phyloP scores from a whole-genome alignment of 495 filamentous ascomycete species.

The Entonaema liquescens region DNA sequence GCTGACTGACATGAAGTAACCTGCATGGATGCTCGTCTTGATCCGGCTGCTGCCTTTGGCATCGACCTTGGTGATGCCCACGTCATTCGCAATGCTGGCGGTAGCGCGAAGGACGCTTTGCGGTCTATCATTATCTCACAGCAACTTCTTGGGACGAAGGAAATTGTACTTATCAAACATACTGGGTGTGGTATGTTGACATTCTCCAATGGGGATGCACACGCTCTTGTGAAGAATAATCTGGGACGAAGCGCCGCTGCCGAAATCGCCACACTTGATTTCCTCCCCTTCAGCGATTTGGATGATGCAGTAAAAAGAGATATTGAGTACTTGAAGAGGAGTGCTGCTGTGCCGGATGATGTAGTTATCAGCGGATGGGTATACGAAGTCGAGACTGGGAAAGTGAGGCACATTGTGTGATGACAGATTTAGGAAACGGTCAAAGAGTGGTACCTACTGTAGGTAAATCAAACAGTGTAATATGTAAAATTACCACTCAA shows the following conservation, averaged over 20 bases:
- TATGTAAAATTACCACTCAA: background rate
- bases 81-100: slow-evolving; percentile 84
- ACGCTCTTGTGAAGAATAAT: slow-evolving; percentile 64
- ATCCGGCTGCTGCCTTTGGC: slow-evolving; percentile 74
- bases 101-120: slow-evolving; percentile 70
- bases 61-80: slow-evolving; percentile 80
- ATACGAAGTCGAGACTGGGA: slow-evolving; percentile 82
- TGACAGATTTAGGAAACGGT: background rate
- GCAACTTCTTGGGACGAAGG: slow-evolving; percentile 81
- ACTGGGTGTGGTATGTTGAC: slow-evolving; percentile 85
- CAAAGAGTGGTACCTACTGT: too few relatives aligned
- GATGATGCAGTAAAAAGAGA: slow-evolving; percentile 72
- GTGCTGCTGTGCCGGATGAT: slow-evolving; percentile 64
- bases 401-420: slow-evolving; percentile 65
- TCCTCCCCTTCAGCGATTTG: slow-evolving; percentile 71
- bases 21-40: slow-evolving; percentile 88
- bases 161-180: slow-evolving; percentile 82
- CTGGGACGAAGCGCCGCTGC: slow-evolving; percentile 54
- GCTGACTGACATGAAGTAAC: slow-evolving; percentile 53
- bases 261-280: slow-evolving; percentile 61
- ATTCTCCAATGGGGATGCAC: slow-evolving; percentile 73
- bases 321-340: slow-evolving; percentile 67
- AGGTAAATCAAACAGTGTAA: too few relatives aligned
- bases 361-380: slow-evolving; percentile 76
- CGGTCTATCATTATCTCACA: slow-evolving; percentile 81